Evolutionary conservation across 768 basidiomycete genomes (phyloP), one percentile per base, ranked within the genome.

Genomic region (Tricholoma terreum): DNA sequence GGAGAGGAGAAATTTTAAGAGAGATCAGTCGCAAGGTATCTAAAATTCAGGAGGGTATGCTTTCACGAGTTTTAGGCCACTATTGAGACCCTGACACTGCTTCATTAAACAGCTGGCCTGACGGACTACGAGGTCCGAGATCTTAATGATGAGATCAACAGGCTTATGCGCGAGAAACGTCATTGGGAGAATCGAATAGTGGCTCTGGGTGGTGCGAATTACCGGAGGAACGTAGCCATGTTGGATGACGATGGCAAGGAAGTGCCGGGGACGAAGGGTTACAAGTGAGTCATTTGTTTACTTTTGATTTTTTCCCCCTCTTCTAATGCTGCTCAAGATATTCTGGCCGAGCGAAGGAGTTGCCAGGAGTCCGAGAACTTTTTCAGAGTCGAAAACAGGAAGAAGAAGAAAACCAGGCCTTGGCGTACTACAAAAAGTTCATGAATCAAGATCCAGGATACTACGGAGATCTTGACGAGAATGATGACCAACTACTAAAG

Each of bases 131-230:
- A 98, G 75, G 86, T 95, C 48, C 86, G 96, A 27, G 96, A 98
- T 69, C 67, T 98, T 42, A 99, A 99, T 69, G 95, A 98, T 70
- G 94, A 98, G 66, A 99, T 99, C 62, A 99, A 98, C 79, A 92
- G 88, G 67, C 76, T 97, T 12, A 76, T 99, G 80, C 83, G 96
- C 33, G 96, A 99, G 75, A 98, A 98, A 71, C 75, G 89, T 42
- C 95, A 98, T 72, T 98, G 94, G 92, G 96, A 98, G 76, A 95
- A 94, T 63, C 95, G 97, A 70, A 97, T 98, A 51, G 89, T 98
- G n/a, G 87, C 87, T 6, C 77, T 98, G 1, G 95, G 95, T 46
- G 96, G 96, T 60, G 96, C 95, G 19, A 99, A 98, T 69, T 98
- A 98, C 70, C 80, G 92, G 65, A 79, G 96, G 52, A 97, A 94